Conservation (phyloP, 495 filamentous ascomycete genomes). For the Hypomontagnella monticulosa region DNA sequence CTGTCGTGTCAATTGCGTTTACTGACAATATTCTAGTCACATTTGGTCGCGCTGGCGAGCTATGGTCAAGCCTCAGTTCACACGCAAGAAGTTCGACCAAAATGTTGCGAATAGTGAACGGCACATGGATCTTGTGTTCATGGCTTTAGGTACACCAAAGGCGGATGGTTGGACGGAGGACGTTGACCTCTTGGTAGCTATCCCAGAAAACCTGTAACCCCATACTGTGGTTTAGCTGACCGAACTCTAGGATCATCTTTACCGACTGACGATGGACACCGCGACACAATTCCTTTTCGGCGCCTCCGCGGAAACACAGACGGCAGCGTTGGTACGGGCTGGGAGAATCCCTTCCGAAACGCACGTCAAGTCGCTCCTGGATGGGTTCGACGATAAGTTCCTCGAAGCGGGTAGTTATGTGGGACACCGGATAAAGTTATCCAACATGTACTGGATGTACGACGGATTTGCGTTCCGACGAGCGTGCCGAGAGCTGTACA, state of each 20-base stretch:
- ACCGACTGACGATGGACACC: conserved; percentile 66
- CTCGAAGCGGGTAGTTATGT: conserved; percentile 17
- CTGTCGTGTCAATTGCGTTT: not conserved
- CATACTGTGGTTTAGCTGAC: not conserved
- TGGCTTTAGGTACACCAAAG: not conserved
- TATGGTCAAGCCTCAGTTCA: conserved; percentile 21
- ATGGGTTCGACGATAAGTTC: conserved; percentile 38
- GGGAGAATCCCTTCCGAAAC: conserved; percentile 25
- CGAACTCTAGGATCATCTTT: conserved; percentile 8
- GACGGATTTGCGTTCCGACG: conserved; percentile 5
- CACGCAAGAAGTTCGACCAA: conserved; percentile 2
- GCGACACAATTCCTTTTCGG: conserved; percentile 74
- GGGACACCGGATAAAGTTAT: conserved; percentile 19
- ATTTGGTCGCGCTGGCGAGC: conserved; percentile 18
- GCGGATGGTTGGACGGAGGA: conserved; percentile 18
- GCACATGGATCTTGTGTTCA: conserved; percentile 18
- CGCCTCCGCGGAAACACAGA: conserved; percentile 37
- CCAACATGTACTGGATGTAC: conserved; percentile 25
- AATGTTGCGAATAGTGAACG: conserved; percentile 21
- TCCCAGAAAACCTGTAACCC: not conserved
- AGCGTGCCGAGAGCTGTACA: conserved; percentile 12
- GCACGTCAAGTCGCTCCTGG: conserved; percentile 32
- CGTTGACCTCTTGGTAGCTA: conserved; percentile 10
- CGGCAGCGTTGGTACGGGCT: conserved; percentile 19
- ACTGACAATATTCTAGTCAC: conserved; percentile 3